Base-by-base conservation (phyloP, 2,329 filamentous ascomycete species). In the Pseudogymnoascus sp. region DNA sequence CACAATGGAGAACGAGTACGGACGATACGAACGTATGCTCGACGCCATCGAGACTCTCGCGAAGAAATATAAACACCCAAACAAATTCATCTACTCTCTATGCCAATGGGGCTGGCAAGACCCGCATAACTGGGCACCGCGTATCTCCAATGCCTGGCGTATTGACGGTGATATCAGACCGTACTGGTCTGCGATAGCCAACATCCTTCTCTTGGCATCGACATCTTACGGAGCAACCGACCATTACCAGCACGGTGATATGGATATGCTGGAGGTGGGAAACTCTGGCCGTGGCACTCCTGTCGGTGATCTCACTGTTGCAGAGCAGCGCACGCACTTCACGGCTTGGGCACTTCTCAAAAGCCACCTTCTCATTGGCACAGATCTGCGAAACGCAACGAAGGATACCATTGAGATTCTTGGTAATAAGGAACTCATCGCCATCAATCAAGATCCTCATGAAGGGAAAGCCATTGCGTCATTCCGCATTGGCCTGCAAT, bases 21-120 rank as follows among this genome's bases (percentile, higher is more conserved):
- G 68, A 4, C 66, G 69, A 8, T 72, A 67, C 59, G 60, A 60
- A 39, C 67, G 69, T 25, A 72, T 72, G 70, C 63, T 66, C 4
- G 59, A 65, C 8, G 63, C 66, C 44, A 64, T 61, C 27, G 60
- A 55, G n/a, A 55, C 44, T 5, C 33, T 41, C 10, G 38, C 58
- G 5, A 59, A 36, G 2, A 48, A 63, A 27, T 44, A 62, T 17
- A 63, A 61, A 9, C 64, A 65, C 1, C 44, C 44, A 0, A 55
- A 33, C 5, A 55, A 55, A 12, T 68, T 71, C 15, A 66, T 71
- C 29, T 71, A 65, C 64, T 66, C 67, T 2, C 62, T 72, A 17
- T 72, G 70, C 62, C 67, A 80, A 59, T 81, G 79, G 79, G 78
- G 78, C 13, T 71, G 76, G 58, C 76, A 80, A 38, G 71, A 75